phyloP scores from a whole-genome alignment of 768 basidiomycete species.

The Auricularia cornea region DNA sequence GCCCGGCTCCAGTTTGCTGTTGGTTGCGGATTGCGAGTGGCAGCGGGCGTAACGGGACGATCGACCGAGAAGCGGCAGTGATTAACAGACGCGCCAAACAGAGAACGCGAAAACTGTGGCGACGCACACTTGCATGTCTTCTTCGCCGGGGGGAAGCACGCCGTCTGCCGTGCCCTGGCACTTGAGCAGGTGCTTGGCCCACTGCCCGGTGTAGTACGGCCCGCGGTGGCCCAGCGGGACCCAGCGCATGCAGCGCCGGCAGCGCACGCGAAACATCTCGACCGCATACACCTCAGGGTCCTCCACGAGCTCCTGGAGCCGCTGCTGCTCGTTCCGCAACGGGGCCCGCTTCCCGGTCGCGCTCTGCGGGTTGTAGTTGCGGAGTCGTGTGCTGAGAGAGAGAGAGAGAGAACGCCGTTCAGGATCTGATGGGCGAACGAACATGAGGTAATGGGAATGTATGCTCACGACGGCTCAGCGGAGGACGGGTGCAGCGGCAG shows the following conservation, averaged over 20 bases:
- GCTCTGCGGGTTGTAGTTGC: neutral
- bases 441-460: neutral
- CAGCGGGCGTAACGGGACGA: no score
- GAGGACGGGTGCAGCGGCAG: no score
- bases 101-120: no score
- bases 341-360: neutral
- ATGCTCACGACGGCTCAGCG: no score
- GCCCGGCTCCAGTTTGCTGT: no score
- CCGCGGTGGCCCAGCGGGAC: neutral
- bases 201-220: neutral
- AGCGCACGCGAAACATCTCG: conserved; percentile 4
- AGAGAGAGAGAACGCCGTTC: neutral
- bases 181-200: neutral
- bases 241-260: conserved; percentile 1
- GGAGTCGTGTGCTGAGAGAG: neutral
- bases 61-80: no score
- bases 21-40: no score
- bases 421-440: no score
- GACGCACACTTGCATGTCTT: neutral
- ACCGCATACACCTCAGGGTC: neutral
- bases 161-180: neutral
- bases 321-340: neutral
- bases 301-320: neutral
- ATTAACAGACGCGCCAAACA: no score
- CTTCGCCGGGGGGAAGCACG: neutral